Evolutionary conservation across 2,329 filamentous ascomycete species (phyloP), one percentile per base, ranked within the genome.

Genomic region (Neopestalotiopsis sp.): DNA sequence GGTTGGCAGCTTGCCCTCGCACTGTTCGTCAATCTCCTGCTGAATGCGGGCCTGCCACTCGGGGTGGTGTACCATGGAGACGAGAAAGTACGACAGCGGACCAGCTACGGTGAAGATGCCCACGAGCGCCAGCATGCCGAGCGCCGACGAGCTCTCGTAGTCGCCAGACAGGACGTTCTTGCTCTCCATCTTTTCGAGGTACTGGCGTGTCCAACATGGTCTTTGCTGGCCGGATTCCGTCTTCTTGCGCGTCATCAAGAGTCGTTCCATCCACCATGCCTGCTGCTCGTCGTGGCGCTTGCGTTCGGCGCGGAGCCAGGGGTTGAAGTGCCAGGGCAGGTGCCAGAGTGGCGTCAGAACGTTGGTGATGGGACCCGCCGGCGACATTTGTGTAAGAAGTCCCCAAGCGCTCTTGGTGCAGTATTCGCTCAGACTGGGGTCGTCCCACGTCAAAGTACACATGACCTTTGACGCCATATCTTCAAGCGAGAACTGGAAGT

Each of bases 381-480:
- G 86, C 1, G 86, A 88, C 86, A 89, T 88, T 67, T 88, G 86
- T 4, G 82, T 87, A 17, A 88, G 77, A 1, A 88, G 79, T n/a
- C 86, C 86, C 86, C 85, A 88, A 1, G 86, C 86, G 69, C 83
- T 85, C 62, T 82, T 82, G 10, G 82, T 86, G 70, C 84, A 83
- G 70, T 84, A 81, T 65, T 82, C 78, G 74, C 85, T 87, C 53
- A 86, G 73, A 57, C 76, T 78, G 6, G 83, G 80, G 66, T 88
- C 84, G 69, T 87, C 86, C 86, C 86, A 88, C 14, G 85, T 85
- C 59, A 88, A 73, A 66, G 82, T 80, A 64, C 83, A 85, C 84
- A 88, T 87, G 67, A 88, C 81, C 75, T 88, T 88, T n/a, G 86
- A 85, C 17, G 85, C 82, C 85, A 88, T 87, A 71, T 89, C 86